Percentiles rank a stretch among this genome's conserved stretches.
phyloP scores from a whole-genome alignment of 805 yeast genomes.

The Lipomyces mesembrius region DNA sequence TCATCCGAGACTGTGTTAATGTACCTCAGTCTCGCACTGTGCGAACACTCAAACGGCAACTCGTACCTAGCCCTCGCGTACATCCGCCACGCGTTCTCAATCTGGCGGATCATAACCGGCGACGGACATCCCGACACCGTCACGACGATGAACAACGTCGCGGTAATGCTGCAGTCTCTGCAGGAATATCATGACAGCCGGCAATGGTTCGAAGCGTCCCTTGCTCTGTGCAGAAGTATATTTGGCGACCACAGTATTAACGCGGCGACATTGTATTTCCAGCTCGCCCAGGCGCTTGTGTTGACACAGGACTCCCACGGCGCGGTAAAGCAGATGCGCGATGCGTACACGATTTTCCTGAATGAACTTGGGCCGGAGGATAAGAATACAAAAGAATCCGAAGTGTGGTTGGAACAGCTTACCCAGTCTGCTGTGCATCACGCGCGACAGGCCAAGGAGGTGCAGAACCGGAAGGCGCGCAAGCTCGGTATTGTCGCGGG shows the following conservation, averaged over 20 bases:
- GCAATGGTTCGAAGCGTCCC: conserved; percentile 58
- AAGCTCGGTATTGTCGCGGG: conserved; percentile 13
- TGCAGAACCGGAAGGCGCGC: conserved; percentile 36
- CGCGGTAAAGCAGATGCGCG: conserved; percentile 60
- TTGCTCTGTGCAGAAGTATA: conserved; percentile 54
- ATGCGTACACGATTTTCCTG: conserved; percentile 62
- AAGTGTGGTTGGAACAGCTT: conserved; percentile 65
- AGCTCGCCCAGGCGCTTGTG: conserved; percentile 66
- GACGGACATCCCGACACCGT: conserved; percentile 71
- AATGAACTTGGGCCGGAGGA: conserved; percentile 69
- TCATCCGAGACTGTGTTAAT: conserved; percentile 74
- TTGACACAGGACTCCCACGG: conserved; percentile 56
- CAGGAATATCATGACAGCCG: conserved; percentile 56
- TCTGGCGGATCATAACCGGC: conserved; percentile 64
- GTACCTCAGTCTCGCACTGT: conserved; percentile 72
- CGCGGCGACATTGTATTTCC: conserved; percentile 69
- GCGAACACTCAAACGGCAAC: conserved; percentile 66
- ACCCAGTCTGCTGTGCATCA: conserved; percentile 54
- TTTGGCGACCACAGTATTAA: conserved; percentile 66
- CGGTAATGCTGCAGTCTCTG: conserved; percentile 60
- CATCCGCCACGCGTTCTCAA: conserved; percentile 61
- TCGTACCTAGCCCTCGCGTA: conserved; percentile 64
- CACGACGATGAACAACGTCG: conserved; percentile 65
- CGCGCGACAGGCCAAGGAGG: conserved; percentile 51
- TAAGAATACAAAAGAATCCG: conserved; percentile 66